Conservation (phyloP, 2,329 filamentous ascomycete species). For the Epicoccum nigrum region DNA sequence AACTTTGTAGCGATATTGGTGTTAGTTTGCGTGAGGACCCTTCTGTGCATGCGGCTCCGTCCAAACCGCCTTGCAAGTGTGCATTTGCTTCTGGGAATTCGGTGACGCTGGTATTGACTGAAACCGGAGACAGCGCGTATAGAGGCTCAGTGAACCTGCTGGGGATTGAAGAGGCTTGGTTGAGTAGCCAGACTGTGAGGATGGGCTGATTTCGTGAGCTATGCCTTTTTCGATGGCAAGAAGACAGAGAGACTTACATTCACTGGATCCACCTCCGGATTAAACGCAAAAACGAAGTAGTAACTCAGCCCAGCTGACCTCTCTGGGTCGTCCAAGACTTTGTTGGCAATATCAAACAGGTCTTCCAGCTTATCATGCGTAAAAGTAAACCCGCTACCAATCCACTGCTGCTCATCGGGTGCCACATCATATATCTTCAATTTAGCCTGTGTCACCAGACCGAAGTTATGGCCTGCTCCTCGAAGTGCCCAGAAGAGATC, state of each 20-base stretch:
- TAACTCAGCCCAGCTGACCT: neutral
- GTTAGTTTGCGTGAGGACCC: neutral
- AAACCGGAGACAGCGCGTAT: neutral
- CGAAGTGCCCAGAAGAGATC: conserved; percentile 51
- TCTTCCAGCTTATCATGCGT: conserved; percentile 3
- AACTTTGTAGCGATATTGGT: neutral
- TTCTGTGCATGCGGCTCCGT: neutral
- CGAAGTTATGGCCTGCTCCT: conserved; percentile 46
- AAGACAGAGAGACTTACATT: neutral
- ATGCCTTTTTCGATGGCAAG: neutral
- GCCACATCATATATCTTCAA: conserved; percentile 25
- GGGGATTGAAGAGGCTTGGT: neutral
- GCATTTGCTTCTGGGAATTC: neutral
- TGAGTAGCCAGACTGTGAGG: neutral
- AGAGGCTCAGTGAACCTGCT: neutral
- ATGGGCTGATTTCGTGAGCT: neutral
- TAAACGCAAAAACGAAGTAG: conserved; percentile 1
- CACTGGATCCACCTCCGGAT: neutral
- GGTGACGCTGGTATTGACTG: neutral
- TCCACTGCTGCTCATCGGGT: conserved; percentile 8
- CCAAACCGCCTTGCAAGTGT: neutral
- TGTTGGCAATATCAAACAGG: neutral
- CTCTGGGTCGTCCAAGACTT: neutral
- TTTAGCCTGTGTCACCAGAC: conserved; percentile 33
- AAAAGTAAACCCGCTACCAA: neutral